Conservation (phyloP, 2,329 filamentous ascomycete genomes). For the Venturia carpophila region DNA sequence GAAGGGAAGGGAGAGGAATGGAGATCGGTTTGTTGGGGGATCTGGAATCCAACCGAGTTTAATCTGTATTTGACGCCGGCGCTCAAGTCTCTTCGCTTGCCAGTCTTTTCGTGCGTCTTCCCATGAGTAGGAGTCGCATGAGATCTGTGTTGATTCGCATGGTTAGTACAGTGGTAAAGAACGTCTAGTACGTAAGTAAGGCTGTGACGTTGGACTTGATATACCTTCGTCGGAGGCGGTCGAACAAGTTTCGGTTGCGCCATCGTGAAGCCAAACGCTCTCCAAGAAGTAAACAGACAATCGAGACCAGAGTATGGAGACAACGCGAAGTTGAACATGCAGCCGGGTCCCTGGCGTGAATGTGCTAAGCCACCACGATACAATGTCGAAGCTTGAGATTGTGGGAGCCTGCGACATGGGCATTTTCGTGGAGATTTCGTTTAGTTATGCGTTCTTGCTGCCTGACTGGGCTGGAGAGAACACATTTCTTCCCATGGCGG, state of each 20-base stretch:
- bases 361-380: not conserved
- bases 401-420: not conserved
- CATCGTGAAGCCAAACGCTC: not conserved
- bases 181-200: not conserved
- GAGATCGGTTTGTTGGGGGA: not conserved
- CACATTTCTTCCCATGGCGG: not conserved
- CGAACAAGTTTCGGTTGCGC: not conserved
- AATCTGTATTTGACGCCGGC: not conserved
- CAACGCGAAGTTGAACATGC: not conserved
- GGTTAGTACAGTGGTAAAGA: too few relatives aligned
- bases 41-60: not conserved
- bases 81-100: not conserved
- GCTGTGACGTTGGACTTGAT: not conserved
- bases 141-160: not conserved
- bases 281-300: not conserved
- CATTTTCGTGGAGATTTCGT: not conserved
- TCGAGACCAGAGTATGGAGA: not conserved
- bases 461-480: conserved; percentile 2
- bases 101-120: not conserved
- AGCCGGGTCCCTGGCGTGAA: not conserved
- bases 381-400: not conserved
- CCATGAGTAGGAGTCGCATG: conserved; percentile 5
- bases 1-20: not conserved
- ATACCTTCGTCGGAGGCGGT: not conserved
- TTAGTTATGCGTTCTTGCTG: not conserved